A percentile compares a stretch with the other conserved stretches of the same genome.
phyloP scores from a whole-genome alignment of 495 filamentous ascomycete genomes.

The Aspergillus biplanus region DNA sequence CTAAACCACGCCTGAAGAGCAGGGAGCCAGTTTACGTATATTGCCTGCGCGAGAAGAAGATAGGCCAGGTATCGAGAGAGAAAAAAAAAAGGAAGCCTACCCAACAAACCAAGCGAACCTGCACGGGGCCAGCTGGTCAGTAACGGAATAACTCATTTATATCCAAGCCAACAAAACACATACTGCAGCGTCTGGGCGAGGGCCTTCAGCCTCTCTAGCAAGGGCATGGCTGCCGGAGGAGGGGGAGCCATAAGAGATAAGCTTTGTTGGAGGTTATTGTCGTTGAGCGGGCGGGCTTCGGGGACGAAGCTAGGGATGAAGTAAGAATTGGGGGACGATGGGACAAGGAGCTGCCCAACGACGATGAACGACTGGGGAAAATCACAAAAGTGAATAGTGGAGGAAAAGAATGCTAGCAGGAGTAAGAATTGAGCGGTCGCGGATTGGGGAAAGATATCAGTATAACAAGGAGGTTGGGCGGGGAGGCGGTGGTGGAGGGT shows the following conservation, averaged over 20 bases:
- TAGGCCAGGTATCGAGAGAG: not conserved
- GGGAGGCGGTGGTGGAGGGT: constrained; percentile 16
- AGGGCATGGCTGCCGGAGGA: constrained; percentile 68
- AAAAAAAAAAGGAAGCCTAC: constrained; percentile 56
- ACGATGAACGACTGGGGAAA: constrained; percentile 1
- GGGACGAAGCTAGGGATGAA: constrained; percentile 10
- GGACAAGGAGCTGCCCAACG: not conserved
- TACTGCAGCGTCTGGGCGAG: constrained; percentile 90
- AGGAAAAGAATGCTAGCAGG: constrained; percentile 12
- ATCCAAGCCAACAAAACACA: constrained; percentile 38
- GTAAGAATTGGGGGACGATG: constrained; percentile 6
- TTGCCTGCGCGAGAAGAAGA: not conserved
- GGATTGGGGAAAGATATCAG: constrained; percentile 12
- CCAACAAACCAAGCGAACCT: constrained; percentile 87
- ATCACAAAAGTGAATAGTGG: not conserved
- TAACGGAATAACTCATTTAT: constrained; percentile 43
- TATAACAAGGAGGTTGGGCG: constrained; percentile 18
- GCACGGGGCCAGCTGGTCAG: constrained; percentile 32
- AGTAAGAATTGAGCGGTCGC: constrained; percentile 18
- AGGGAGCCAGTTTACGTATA: not conserved
- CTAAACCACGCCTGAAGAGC: too few species aligned
- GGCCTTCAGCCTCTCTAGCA: constrained; percentile 71
- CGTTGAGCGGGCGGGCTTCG: constrained; percentile 7
- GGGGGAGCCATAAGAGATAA: constrained; percentile 72
- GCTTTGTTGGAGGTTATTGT: not conserved